A percentile compares a stretch with the other conserved stretches of the same genome.
These are phyloP conservation scores for Emmonsiellopsis sp. DNA, from an alignment of 2,329 filamentous ascomycete genomes.

Conservation along the genomic window DNA sequence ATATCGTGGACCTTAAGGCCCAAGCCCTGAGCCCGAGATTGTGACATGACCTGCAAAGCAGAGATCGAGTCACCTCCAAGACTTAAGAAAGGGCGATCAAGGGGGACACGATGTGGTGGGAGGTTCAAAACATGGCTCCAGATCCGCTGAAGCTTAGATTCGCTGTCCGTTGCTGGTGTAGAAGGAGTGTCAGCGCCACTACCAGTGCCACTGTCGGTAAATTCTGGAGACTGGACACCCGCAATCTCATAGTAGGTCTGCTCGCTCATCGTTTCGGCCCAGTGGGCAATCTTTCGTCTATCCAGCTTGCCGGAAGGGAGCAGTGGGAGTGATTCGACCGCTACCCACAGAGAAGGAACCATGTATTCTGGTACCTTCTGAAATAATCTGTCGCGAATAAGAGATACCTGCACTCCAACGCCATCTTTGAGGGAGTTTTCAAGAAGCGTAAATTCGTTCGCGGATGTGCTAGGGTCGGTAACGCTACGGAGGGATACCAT, in stretches of 20 bases:
- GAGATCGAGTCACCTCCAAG: conserved; percentile 23
- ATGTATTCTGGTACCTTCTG: conserved; percentile 31
- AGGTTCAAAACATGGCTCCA: conserved; percentile 18
- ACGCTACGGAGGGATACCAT: not conserved
- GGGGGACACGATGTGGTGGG: conserved; percentile 11
- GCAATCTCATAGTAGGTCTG: conserved; percentile 18
- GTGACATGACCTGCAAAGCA: conserved; percentile 18
- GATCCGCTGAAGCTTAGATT: conserved; percentile 10
- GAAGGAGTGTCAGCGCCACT: not conserved
- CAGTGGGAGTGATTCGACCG: conserved; percentile 36
- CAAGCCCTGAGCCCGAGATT: conserved; percentile 11
- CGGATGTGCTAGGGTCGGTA: not conserved
- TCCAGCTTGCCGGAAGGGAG: conserved; percentile 40
- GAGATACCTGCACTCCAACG: conserved; percentile 12
- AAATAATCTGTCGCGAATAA: conserved; percentile 21
- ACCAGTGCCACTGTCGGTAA: not conserved
- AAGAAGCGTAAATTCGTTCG: not conserved
- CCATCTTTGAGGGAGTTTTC: not conserved
- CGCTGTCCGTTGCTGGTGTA: conserved; percentile 9
- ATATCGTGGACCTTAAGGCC: conserved; percentile 14
- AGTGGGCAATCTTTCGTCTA: conserved; percentile 21
- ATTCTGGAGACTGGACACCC: not conserved
- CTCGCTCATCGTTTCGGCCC: conserved; percentile 15
- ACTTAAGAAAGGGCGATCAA: conserved; percentile 22
- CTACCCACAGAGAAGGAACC: conserved; percentile 38